Percentiles rank a stretch among this genome's conserved stretches.
Conservation (phyloP, 805 yeast genomes). For the Phaffomyces thermotolerans region DNA sequence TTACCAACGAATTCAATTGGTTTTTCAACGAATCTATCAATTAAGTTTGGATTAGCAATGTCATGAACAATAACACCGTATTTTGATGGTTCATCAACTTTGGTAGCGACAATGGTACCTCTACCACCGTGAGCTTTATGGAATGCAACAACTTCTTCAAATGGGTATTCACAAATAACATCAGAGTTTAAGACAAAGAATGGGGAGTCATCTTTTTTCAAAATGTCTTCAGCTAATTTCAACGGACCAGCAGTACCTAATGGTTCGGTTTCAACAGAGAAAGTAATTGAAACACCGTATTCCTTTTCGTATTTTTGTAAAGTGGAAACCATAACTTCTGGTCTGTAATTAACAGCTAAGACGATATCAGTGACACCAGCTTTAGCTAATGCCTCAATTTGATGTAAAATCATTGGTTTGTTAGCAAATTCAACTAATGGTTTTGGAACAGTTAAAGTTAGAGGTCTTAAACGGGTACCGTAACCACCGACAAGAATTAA, state of each 20-base stretch:
- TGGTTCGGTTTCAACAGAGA: conserved; percentile 98
- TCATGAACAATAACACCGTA: conserved; percentile 99
- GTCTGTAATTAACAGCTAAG: conserved; percentile 97
- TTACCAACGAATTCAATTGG: conserved; percentile 99
- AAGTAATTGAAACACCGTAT: conserved; percentile 91
- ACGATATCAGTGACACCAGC: conserved; percentile 99
- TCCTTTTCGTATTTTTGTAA: conserved; percentile 89
- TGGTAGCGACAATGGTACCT: conserved; percentile 98
- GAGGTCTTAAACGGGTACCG: conserved; percentile 99
- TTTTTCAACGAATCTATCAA: conserved; percentile 98
- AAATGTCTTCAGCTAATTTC: conserved; percentile 89
- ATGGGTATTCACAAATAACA: conserved; percentile 98
- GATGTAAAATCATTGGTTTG: conserved; percentile 98
- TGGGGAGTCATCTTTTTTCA: conserved; percentile 92
- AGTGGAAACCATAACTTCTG: conserved; percentile 97
- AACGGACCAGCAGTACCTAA: conserved; percentile 99
- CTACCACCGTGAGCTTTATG: conserved; percentile 94
- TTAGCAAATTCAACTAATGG: conserved; percentile 97
- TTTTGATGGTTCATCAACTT: conserved; percentile 98
- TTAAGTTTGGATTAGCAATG: conserved; percentile 88
- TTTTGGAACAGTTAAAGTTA: conserved; percentile 90
- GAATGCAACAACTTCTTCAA: conserved; percentile 84
- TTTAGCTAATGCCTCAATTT: conserved; percentile 93
- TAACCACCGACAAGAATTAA: conserved; percentile 98
- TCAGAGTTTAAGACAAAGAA: conserved; percentile 97